A percentile compares a stretch with the other conserved stretches of the same genome.
phyloP scores from a whole-genome alignment of 306 rosid species.

The Myrica gale region DNA sequence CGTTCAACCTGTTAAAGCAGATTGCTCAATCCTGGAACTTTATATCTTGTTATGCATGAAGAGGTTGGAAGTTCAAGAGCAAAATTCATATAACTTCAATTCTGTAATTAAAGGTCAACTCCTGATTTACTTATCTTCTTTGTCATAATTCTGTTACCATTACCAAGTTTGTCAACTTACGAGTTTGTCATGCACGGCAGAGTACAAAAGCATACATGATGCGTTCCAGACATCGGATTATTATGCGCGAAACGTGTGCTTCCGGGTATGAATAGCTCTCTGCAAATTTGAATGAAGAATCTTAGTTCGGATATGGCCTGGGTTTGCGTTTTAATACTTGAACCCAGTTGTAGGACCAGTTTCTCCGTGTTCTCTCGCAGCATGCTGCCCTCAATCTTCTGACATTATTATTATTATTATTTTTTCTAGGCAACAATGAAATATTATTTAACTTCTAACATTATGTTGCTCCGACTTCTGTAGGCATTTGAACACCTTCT shows the following conservation, averaged over 20 bases:
- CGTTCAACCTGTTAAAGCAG: slow-evolving; percentile 43
- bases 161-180: slow-evolving; percentile 22
- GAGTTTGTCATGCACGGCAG: slow-evolving; percentile 47
- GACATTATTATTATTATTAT: no score
- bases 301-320: not conserved
- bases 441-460: no score
- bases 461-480: slow-evolving; percentile 21
- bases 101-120: slow-evolving; percentile 75
- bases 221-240: slow-evolving; percentile 62
- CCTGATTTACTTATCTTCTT: slow-evolving; percentile 3
- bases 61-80: slow-evolving; percentile 83
- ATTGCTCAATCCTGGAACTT: slow-evolving; percentile 83
- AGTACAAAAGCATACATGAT: slow-evolving; percentile 66
- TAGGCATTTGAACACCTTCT: slow-evolving; percentile 96
- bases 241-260: slow-evolving; percentile 63
- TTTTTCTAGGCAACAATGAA: no score
- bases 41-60: slow-evolving; percentile 85
- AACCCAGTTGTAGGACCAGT: no score
- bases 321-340: no score
- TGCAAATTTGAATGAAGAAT: slow-evolving; percentile 12
- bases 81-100: slow-evolving; percentile 78
- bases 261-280: slow-evolving; percentile 55
- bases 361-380: no score
- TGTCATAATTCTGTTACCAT: slow-evolving; percentile 23
- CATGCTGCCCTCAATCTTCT: not conserved